A percentile compares a stretch with the other conserved stretches of the same genome.
Conservation (phyloP, 2,329 filamentous ascomycete species). For the Diaporthe vaccinii region DNA sequence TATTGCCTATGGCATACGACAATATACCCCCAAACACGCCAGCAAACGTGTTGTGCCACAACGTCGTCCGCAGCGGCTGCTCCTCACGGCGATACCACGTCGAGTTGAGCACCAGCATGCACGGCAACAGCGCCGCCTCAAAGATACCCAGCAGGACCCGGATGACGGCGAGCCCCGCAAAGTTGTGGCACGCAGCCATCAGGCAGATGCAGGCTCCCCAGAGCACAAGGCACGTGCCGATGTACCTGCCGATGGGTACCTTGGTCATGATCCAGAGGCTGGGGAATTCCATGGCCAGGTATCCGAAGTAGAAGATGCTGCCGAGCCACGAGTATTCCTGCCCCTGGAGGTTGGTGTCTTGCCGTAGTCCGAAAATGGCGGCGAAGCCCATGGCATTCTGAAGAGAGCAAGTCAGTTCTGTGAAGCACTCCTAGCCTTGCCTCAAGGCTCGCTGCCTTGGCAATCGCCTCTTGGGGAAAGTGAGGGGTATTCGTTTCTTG, state of each 20-base stretch:
- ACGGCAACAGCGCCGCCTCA: background rate
- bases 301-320: background rate
- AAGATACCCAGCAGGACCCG: background rate
- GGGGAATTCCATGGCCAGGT: background rate
- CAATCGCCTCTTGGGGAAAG: background rate
- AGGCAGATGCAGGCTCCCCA: background rate
- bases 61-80: background rate
- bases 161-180: background rate
- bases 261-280: slow-evolving; percentile 3
- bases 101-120: slow-evolving; percentile 2
- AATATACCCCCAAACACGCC: slow-evolving; percentile 1
- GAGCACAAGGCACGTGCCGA: background rate
- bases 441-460: background rate
- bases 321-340: slow-evolving; percentile 4
- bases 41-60: background rate
- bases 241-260: background rate
- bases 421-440: background rate
- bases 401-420: background rate
- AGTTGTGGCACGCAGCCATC: background rate
- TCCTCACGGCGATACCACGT: slow-evolving; percentile 4
- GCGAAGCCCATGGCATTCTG: background rate
- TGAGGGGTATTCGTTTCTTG: background rate
- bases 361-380: background rate
- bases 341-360: background rate
- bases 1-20: background rate